Evolutionary conservation across 805 yeast species (phyloP).

Genomic region (Ogataea methylovora): DNA sequence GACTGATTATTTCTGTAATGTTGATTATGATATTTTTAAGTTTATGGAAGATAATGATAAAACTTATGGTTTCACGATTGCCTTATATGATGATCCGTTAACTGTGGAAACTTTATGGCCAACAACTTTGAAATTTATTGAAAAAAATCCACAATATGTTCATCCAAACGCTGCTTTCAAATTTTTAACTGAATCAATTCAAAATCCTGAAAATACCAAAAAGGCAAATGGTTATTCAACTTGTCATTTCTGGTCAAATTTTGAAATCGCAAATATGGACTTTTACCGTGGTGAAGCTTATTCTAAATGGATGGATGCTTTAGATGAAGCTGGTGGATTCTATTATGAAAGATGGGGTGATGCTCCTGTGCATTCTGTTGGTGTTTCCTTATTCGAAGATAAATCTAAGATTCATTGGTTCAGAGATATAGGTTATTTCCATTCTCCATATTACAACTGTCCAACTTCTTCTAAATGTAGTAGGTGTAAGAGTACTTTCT

Average conservation of each 20-base stretch:
- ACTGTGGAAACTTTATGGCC: constrained; percentile 65
- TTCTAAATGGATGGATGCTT: constrained; percentile 51
- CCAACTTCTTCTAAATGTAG: constrained; percentile 54
- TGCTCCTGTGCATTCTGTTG: constrained; percentile 83
- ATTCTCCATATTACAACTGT: constrained; percentile 70
- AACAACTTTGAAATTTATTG: constrained; percentile 54
- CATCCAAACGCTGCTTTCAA: constrained; percentile 50
- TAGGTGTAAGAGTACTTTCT: constrained; percentile 25
- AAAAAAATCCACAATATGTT: constrained; percentile 51
- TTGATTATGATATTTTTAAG: constrained; percentile 71
- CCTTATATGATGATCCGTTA: constrained; percentile 63
- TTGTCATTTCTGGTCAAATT: constrained; percentile 88
- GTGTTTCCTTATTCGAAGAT: constrained; percentile 66
- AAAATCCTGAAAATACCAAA: constrained; percentile 36
- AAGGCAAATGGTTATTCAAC: constrained; percentile 39
- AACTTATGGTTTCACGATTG: constrained; percentile 68
- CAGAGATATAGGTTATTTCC: constrained; percentile 74
- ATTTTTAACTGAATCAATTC: constrained; percentile 46
- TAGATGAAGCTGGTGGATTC: constrained; percentile 74
- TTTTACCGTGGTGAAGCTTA: constrained; percentile 70
- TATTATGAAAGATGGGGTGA: constrained; percentile 93
- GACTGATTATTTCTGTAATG: constrained; percentile 58
- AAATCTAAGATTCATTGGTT: constrained; percentile 75
- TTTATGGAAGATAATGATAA: constrained; percentile 64
- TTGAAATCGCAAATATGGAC: constrained; percentile 80